Evolutionary conservation across 441 rosid genomes (phyloP), one percentile per base, ranked within the genome.

Genomic region (Erodium moschatum): DNA sequence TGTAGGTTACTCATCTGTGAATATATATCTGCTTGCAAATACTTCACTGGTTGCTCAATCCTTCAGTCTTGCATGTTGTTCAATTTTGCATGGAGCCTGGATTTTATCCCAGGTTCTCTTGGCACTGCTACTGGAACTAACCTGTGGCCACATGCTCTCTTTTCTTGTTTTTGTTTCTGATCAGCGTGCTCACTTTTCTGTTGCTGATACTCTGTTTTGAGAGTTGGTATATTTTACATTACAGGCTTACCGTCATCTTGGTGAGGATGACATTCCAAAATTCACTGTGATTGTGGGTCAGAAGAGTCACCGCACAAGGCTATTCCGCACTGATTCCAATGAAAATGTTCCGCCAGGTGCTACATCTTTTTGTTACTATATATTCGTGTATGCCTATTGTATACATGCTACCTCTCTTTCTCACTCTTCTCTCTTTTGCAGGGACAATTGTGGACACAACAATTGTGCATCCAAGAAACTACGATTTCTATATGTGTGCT

Each of bases 401-500:
- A 35, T 67, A 75, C 19, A 46, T 63, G 64, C 29, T 35, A 31
- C 38, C 31, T 31, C 65, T 48, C 15, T 68, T 24, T 24, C 31
- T 29, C 72, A 67, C 24, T 12, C 18, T 27, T 40, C 40, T 35
- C 40, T 35, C 40, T 35, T 77, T 70, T 64, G 12, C 80, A 87
- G 98, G 98, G 73, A 94, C 96, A 6, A 86, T 91, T 16, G 97
- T 94, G 78, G 97, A 94, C 73, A 84, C 90, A 68, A 81, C 78
- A 76, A 84, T 94, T 44, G 92, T 88, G 71, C 96, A 94, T 77
- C 96, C 97, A 15, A 84, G 84, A 64, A 87, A 91, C 79, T 89
- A 86, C 54, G 97, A 94, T 74, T 94, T 91, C 82, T 94, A 87
- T 82, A 84, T 94, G 94, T 89, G 97, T 74, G 85, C 97, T 71